Percentiles rank a stretch among this genome's conserved stretches.
Evolutionary conservation across 176 grass and related monocot genomes (phyloP).

Genomic region (Dendrocalamus sinicus): DNA sequence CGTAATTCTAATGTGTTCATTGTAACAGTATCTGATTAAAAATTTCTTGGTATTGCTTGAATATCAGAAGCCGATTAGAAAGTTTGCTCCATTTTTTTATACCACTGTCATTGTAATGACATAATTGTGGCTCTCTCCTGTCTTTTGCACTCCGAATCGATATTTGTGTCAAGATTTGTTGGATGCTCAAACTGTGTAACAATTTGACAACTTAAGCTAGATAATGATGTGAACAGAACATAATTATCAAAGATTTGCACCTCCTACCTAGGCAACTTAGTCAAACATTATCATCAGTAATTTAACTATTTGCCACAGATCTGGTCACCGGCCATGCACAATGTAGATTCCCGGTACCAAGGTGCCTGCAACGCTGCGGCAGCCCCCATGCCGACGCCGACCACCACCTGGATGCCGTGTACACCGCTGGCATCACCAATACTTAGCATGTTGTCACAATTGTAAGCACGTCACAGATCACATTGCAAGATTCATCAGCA

Average conservation of each 20-base stretch:
- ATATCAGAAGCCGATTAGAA: neutral
- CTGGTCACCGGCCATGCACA: conserved; percentile 28
- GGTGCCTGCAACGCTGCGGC: neutral
- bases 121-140: neutral
- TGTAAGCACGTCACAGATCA: neutral
- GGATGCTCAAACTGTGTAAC: neutral
- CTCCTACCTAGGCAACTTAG: neutral
- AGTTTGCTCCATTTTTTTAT: neutral
- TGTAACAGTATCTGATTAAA: neutral
- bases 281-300: neutral
- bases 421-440: conserved; percentile 13
- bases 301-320: conserved; percentile 21
- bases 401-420: conserved; percentile 15
- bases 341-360: neutral
- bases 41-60: neutral
- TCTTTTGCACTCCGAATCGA: neutral
- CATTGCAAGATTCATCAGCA: neutral
- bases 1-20: neutral
- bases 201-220: neutral
- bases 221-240: neutral
- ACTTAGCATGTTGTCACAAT: neutral
- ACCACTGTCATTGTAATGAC: neutral
- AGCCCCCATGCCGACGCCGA: conserved; percentile 12
- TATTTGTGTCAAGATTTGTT: neutral
- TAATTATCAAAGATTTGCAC: neutral